phyloP scores from a whole-genome alignment of 148 eudicot genomes.

The Spergularia marina region DNA sequence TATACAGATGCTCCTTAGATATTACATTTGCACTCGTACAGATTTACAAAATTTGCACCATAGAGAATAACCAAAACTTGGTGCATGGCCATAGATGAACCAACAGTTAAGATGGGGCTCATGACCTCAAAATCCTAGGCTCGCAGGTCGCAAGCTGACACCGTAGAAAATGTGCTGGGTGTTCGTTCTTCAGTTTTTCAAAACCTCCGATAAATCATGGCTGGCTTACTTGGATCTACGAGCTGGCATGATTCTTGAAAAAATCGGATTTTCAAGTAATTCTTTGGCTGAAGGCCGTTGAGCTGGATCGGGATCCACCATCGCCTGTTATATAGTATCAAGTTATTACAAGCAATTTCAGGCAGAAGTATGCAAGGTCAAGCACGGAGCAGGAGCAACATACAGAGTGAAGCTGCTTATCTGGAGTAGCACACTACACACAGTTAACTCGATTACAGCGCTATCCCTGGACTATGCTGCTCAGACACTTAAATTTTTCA shows the following conservation, averaged over 20 bases:
- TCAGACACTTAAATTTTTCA: too few species aligned
- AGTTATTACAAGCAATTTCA: background rate
- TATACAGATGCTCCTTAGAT: background rate
- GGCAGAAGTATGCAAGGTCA: background rate
- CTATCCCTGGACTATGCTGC: too few species aligned
- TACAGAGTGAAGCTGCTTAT: too few species aligned
- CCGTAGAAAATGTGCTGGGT: background rate
- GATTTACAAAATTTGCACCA: slow-evolving; percentile 43
- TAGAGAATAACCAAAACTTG: slow-evolving; percentile 28
- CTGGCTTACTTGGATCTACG: slow-evolving; percentile 27
- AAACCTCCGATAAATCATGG: background rate
- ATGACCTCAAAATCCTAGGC: slow-evolving; percentile 2
- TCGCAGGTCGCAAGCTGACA: background rate
- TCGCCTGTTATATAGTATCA: slow-evolving; percentile 41
- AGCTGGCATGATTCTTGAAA: slow-evolving; percentile 34
- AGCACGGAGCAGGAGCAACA: too few species aligned
- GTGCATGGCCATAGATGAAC: slow-evolving; percentile 25
- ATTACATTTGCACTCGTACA: slow-evolving; percentile 2
- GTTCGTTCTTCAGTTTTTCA: slow-evolving; percentile 3
- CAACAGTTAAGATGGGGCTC: slow-evolving; percentile 12
- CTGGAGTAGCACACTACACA: too few species aligned
- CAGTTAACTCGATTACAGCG: too few species aligned
- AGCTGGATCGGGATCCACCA: slow-evolving; percentile 84
- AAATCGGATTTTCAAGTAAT: slow-evolving; percentile 55
- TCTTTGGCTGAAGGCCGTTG: slow-evolving; percentile 81